phyloP scores from a whole-genome alignment of 2,329 filamentous ascomycete genomes.

The Rhinocladiella similis region DNA sequence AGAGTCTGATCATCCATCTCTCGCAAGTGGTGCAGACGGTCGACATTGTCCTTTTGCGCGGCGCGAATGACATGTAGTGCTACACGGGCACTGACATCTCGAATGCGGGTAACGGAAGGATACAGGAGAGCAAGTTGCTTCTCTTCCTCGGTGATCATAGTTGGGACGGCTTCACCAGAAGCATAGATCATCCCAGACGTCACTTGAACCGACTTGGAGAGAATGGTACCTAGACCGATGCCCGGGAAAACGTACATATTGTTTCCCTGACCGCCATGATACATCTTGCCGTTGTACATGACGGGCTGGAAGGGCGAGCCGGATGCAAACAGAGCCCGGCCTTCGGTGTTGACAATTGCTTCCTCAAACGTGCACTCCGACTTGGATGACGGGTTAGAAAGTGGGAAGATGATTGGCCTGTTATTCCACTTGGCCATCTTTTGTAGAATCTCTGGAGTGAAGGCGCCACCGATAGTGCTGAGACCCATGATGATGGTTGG shows the following conservation, averaged over 20 bases:
- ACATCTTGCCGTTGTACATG: slow-evolving; percentile 66
- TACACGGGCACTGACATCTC: slow-evolving; percentile 83
- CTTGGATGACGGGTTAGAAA: slow-evolving; percentile 94
- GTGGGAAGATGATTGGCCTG: slow-evolving; percentile 87
- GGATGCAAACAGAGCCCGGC: slow-evolving; percentile 88
- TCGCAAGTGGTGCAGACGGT: slow-evolving; percentile 47
- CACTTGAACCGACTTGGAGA: slow-evolving; percentile 80
- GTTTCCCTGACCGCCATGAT: slow-evolving; percentile 77
- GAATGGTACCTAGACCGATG: slow-evolving; percentile 88
- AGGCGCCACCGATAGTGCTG: slow-evolving; percentile 90
- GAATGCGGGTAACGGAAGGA: slow-evolving; percentile 84
- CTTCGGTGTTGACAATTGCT: slow-evolving; percentile 86
- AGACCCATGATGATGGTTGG: slow-evolving; percentile 93
- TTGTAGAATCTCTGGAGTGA: slow-evolving; percentile 82
- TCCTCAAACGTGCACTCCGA: slow-evolving; percentile 97
- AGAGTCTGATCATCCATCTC: slow-evolving; percentile 44
- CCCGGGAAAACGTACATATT: slow-evolving; percentile 96
- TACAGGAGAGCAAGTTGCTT: slow-evolving; percentile 83
- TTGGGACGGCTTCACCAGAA: slow-evolving; percentile 77
- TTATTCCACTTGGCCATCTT: slow-evolving; percentile 65
- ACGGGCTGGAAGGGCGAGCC: slow-evolving; percentile 85
- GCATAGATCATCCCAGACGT: slow-evolving; percentile 98
- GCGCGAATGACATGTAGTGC: slow-evolving; percentile 92
- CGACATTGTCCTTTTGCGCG: slow-evolving; percentile 77
- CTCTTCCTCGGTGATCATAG: slow-evolving; percentile 78